Base-by-base conservation (phyloP, 768 basidiomycete genomes). In the Agaricus bisporus region DNA sequence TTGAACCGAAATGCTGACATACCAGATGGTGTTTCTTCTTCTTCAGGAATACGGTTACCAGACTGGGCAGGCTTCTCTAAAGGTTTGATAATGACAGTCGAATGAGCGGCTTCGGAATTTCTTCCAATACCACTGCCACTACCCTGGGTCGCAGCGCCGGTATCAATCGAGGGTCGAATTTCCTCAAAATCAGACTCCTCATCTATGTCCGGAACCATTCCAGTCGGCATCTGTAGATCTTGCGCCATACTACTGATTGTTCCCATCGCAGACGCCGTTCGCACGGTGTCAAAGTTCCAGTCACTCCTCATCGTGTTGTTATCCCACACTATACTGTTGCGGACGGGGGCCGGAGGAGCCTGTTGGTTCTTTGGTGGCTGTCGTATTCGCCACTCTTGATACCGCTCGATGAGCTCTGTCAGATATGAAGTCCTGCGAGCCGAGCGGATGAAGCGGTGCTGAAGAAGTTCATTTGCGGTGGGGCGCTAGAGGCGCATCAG, bases 251-350 rank as follows among this genome's bases (percentile, higher is more conserved):
- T 85, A 47, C 83, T 80, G 64, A 86, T 83, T 2, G 88, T 85
- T 39, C 88, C 88, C 82, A 91, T 87, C 3, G 85, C 82, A 26
- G 83, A 77, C 8, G 80, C 73, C 4, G 86, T 78, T 55, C 76
- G 84, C 60, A 93, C 73, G 2, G 91, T 95, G 61, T 94, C 94
- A 65, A 98, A 98, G 66, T 89, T 91, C 97, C 95, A 98, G 58
- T 93, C 93, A 63, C 89, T 94, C 63, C 82, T 81, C 69, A 95
- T 78, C 1, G 93, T 91, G 42, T 79, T 82, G 56, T 79, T 82
- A 59, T 90, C 88, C 89, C 88, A 91, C 43, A 78, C 74, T 44
- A 73, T 66, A 48, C 74, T 82, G 57, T 78, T 81, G 56, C 78
- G 74, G 48, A 83, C 66, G 4, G 86, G 77, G 10, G 83, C 73